Evolutionary conservation across 345 rosid genomes (phyloP).

Genomic region (Diplotaxis tenuifolia): DNA sequence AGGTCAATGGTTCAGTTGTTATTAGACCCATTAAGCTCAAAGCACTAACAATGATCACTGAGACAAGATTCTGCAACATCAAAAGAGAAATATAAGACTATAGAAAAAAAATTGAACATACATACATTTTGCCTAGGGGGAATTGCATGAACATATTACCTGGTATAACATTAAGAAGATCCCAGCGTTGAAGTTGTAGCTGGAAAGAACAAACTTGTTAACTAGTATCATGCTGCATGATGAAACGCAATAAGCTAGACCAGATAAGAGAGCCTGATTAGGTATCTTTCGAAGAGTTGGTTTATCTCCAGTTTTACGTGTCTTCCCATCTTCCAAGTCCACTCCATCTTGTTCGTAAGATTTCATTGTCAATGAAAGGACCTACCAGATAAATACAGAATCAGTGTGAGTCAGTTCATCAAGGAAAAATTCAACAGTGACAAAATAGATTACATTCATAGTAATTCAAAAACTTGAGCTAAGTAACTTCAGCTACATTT

Average conservation of each 20-base stretch:
- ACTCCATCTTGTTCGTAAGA: conserved; percentile 52
- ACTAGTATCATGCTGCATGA: conserved; percentile 98
- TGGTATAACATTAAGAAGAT: conserved; percentile 94
- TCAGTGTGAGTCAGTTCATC: neutral
- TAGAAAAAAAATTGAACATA: neutral
- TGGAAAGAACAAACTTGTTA: conserved; percentile 90
- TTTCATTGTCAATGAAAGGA: conserved; percentile 53
- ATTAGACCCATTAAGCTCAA: conserved; percentile 71
- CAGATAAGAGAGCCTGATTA: conserved; percentile 81
- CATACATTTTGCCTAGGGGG: neutral
- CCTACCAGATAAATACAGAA: conserved; percentile 37
- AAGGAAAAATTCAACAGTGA: neutral
- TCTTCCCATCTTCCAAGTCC: conserved; percentile 84
- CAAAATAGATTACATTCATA: neutral
- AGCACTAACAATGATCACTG: conserved; percentile 70
- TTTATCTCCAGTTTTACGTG: conserved; percentile 59
- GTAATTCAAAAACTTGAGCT: neutral
- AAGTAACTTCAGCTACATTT: neutral
- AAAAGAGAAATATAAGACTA: conserved; percentile 4
- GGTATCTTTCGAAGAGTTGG: conserved; percentile 48
- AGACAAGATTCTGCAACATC: conserved; percentile 79
- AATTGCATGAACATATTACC: conserved; percentile 44
- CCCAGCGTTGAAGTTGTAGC: conserved; percentile 92
- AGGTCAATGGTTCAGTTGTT: conserved; percentile 82
- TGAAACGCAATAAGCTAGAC: conserved; percentile 89